Conservation (phyloP, 164 flowering plant genomes). For the Vitis riparia region DNA sequence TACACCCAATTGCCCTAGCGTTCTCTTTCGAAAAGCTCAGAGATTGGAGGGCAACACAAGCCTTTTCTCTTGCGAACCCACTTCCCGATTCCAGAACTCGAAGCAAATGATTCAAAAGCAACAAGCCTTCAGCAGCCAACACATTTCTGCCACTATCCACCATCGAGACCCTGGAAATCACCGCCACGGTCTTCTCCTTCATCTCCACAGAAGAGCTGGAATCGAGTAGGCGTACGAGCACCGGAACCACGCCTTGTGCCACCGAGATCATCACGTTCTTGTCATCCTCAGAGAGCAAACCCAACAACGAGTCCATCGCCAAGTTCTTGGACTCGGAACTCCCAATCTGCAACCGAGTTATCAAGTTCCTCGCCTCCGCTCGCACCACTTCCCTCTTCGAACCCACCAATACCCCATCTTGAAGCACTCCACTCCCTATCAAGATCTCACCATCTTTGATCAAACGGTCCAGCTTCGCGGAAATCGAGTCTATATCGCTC, state of each 20-base stretch:
- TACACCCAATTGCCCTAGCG: constrained; percentile 73
- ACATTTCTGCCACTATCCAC: constrained; percentile 71
- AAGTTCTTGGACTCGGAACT: constrained; percentile 55
- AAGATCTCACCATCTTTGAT: constrained; percentile 48
- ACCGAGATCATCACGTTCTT: constrained; percentile 85
- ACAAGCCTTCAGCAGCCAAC: constrained; percentile 71
- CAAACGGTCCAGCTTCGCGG: constrained; percentile 45
- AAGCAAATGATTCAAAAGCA: constrained; percentile 65
- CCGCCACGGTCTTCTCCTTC: constrained; percentile 70
- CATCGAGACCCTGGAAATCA: constrained; percentile 70
- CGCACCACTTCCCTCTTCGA: constrained; percentile 49
- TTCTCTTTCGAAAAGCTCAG: constrained; percentile 74
- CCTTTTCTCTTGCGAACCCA: constrained; percentile 73
- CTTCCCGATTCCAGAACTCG: constrained; percentile 84
- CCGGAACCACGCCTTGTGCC: constrained; percentile 83
- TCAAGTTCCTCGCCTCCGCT: constrained; percentile 54
- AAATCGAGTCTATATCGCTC: constrained; percentile 51
- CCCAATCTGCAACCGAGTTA: constrained; percentile 86
- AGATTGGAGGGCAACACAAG: constrained; percentile 67
- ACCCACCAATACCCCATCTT: constrained; percentile 21
- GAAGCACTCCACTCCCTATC: constrained; percentile 57
- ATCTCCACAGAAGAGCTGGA: constrained; percentile 53
- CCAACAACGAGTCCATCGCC: constrained; percentile 65
- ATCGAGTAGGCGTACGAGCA: constrained; percentile 63
- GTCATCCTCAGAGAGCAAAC: constrained; percentile 64